Evolutionary conservation across 2,329 filamentous ascomycete genomes (phyloP).

Genomic region (Aspergillus fischeri): DNA sequence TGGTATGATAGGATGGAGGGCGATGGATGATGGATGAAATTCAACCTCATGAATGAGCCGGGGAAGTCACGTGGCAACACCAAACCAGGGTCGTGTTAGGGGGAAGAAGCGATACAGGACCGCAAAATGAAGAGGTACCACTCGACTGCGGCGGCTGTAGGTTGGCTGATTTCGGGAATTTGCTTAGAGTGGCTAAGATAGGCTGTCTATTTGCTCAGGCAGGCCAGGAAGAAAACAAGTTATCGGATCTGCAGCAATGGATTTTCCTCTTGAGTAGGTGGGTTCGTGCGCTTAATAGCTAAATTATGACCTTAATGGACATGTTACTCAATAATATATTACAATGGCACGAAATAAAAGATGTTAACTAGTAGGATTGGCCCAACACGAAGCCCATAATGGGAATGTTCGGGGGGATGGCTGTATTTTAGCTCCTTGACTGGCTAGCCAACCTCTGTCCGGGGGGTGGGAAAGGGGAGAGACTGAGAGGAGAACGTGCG

Average conservation of each 20-base stretch:
- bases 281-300: neutral
- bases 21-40: constrained; percentile 1
- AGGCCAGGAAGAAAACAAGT: neutral
- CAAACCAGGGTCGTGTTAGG: neutral
- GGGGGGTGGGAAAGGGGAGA: constrained; percentile 5
- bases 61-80: neutral
- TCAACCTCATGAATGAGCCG: neutral
- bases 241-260: neutral
- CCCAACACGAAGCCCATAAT: neutral
- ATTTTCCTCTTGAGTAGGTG: neutral
- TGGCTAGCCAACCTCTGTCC: constrained; percentile 6
- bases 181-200: neutral
- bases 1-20: constrained; percentile 19
- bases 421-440: constrained; percentile 7
- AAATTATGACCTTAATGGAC: neutral
- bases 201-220: too few species aligned
- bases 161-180: neutral
- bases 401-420: neutral
- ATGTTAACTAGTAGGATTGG: neutral
- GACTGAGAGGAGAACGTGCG: neutral
- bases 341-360: neutral
- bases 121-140: neutral
- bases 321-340: neutral
- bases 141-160: neutral
- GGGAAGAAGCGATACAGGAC: neutral